phyloP scores from a whole-genome alignment of 371 early-diverging fungal species.

The Smittium culicis region DNA sequence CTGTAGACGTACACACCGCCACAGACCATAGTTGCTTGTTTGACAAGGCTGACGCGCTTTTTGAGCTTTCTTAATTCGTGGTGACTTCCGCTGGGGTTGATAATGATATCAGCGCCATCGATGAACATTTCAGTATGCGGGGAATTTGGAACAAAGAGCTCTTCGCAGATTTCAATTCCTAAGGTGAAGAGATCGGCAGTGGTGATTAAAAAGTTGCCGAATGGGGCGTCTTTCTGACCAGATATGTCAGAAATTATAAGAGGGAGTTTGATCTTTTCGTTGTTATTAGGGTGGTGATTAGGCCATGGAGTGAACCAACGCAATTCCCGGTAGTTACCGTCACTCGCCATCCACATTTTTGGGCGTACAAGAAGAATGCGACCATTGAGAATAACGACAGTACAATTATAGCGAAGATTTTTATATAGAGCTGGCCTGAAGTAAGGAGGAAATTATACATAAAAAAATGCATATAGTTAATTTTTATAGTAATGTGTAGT shows the following conservation, averaged over 20 bases:
- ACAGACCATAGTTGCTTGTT: slow-evolving; percentile 76
- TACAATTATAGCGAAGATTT: slow-evolving; percentile 87
- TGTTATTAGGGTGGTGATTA: slow-evolving; percentile 27
- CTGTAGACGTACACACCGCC: slow-evolving; percentile 93
- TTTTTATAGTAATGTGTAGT: too few relatives aligned
- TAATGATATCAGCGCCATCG: slow-evolving; percentile 92
- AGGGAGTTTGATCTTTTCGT: slow-evolving; percentile 69
- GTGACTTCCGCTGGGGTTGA: slow-evolving; percentile 84
- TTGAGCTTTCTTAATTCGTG: slow-evolving; percentile 81
- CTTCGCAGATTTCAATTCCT: slow-evolving; percentile 94
- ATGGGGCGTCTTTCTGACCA: slow-evolving; percentile 38
- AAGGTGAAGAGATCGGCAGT: slow-evolving; percentile 61
- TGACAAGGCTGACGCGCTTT: slow-evolving; percentile 71
- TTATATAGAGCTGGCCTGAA: slow-evolving; percentile 68
- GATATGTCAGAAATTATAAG: slow-evolving; percentile 58
- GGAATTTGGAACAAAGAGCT: slow-evolving; percentile 82
- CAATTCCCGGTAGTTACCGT: slow-evolving; percentile 92
- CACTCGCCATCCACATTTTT: slow-evolving; percentile 85
- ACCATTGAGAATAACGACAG: slow-evolving; percentile 64
- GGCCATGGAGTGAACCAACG: slow-evolving; percentile 91
- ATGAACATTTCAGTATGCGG: slow-evolving; percentile 85
- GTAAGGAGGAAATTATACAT: slow-evolving; percentile 39
- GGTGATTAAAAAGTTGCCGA: background rate
- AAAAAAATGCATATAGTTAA: too few relatives aligned
- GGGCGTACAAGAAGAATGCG: slow-evolving; percentile 88